Base-by-base conservation (phyloP, 2,329 filamentous ascomycete genomes). In the Mollisia scopiformis region DNA sequence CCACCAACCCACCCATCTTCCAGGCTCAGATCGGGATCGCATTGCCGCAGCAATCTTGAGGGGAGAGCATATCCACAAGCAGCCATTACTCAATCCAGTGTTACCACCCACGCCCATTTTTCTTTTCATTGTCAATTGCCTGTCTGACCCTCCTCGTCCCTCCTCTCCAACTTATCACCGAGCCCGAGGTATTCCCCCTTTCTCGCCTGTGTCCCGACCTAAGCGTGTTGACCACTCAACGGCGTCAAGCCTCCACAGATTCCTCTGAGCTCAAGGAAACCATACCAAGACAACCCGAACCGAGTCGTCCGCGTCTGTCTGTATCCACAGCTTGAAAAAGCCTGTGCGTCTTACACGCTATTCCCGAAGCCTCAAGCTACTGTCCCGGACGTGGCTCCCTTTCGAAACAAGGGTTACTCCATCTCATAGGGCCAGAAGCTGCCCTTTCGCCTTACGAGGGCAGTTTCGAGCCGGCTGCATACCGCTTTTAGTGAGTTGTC, bases 401-500 rank as follows among this genome's bases (percentile, higher is more conserved):
- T 19, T 31, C 49, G 27, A 51, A 30, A 51, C 49, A 33, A 21
- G 27, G 16, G 28, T 33, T 11, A 10, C 13, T 33, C 49, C n/a
- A n/a, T 6, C 21, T 51, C 49, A 51, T 51, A 51, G 49, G 27
- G 33, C 28, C 49, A 33, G 4, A 31, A 25, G 28, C 28, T 1
- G 27, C 10, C 1, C 49, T 51, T 13, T 46, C 28, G 49, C 49
- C 49, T 51, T 35, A 30, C 49, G 6, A 51, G 13, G 16, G 27
- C 49, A 33, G 49, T 51, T 33, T 51, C 49, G 27, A 51, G 19
- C n/a, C 28, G 49, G 30, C 7, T 55, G 53, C 53, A 47, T 43
- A 28, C 47, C 14, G 49, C 27, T 60, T 43, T 31, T 33, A 23
- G 53, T 60, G 47, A 60, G 58, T 60, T 50, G 28, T 50, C 55